Conservation (phyloP, 768 basidiomycete species). For the Kwoniella sp. region DNA sequence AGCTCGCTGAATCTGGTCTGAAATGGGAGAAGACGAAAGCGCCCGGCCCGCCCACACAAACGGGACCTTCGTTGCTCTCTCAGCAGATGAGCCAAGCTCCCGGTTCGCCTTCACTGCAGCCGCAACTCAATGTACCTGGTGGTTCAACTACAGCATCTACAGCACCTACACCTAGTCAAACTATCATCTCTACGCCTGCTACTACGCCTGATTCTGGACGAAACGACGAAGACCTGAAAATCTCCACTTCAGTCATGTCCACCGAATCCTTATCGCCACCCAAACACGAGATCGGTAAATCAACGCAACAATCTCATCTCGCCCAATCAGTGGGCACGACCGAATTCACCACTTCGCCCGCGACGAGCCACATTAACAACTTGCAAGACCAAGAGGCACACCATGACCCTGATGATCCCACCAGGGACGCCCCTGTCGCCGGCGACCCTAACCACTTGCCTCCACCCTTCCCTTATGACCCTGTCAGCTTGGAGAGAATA, state of each 20-base stretch:
- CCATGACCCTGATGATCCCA: conserved; percentile 42
- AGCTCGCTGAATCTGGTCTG: conserved; percentile 48
- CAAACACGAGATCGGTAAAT: conserved; percentile 14
- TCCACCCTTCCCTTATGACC: conserved; percentile 56
- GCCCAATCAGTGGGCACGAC: conserved; percentile 25
- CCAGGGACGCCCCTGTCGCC: conserved; percentile 51
- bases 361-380: conserved; percentile 49
- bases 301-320: conserved; percentile 2
- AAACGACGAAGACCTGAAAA: conserved; percentile 33
- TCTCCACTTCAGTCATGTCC: conserved; percentile 50
- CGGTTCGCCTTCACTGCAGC: conserved; percentile 28
- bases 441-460: conserved; percentile 59
- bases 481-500: conserved; percentile 60
- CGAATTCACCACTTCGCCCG: conserved; percentile 35
- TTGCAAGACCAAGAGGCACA: conserved; percentile 49
- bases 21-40: conserved; percentile 53
- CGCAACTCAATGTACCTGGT: conserved; percentile 20
- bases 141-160: conserved; percentile 28
- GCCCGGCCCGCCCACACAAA: conserved; percentile 30
- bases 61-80: conserved; percentile 71
- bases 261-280: conserved; percentile 46
- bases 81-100: conserved; percentile 61
- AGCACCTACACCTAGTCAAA: conserved; percentile 39
- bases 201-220: conserved; percentile 40
- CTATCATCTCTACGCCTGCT: conserved; percentile 47